Conservation (phyloP, 176 grass and related monocot species). For the Stipa capillata region DNA sequence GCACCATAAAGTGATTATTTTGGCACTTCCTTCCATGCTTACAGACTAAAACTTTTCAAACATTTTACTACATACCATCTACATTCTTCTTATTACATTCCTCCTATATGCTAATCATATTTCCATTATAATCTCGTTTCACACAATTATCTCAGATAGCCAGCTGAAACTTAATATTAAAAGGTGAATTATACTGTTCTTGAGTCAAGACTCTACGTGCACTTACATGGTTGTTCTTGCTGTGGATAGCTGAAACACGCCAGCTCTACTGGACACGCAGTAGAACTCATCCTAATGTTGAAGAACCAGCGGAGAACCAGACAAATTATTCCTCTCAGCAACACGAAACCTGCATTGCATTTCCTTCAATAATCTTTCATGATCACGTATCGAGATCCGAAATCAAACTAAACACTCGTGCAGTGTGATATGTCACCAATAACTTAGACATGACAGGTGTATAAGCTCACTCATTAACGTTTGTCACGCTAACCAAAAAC, state of each 20-base stretch:
- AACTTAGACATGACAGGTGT: slow-evolving; percentile 23
- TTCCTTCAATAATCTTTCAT: slow-evolving; percentile 4
- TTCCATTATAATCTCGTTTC: not conserved
- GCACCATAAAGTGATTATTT: not conserved
- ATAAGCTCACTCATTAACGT: not conserved
- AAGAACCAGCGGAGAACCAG: not conserved
- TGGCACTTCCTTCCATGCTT: not conserved
- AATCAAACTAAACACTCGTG: not conserved
- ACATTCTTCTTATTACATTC: not conserved
- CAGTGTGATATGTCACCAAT: slow-evolving; percentile 8
- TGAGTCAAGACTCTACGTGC: not conserved
- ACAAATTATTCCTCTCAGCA: not conserved
- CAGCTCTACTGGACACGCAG: not conserved
- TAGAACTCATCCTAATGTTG: not conserved
- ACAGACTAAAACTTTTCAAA: not conserved
- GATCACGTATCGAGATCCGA: not conserved
- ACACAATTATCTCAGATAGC: not conserved
- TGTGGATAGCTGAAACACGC: slow-evolving; percentile 5
- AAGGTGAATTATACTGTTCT: not conserved
- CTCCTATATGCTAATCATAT: not conserved
- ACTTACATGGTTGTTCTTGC: not conserved
- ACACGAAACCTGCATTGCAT: not conserved
- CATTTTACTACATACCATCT: not conserved
- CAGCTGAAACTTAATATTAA: not conserved
- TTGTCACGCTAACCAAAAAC: not conserved